Conservation (phyloP, 1,284 basidiomycete genomes). For the Cerioporus squamosus region DNA sequence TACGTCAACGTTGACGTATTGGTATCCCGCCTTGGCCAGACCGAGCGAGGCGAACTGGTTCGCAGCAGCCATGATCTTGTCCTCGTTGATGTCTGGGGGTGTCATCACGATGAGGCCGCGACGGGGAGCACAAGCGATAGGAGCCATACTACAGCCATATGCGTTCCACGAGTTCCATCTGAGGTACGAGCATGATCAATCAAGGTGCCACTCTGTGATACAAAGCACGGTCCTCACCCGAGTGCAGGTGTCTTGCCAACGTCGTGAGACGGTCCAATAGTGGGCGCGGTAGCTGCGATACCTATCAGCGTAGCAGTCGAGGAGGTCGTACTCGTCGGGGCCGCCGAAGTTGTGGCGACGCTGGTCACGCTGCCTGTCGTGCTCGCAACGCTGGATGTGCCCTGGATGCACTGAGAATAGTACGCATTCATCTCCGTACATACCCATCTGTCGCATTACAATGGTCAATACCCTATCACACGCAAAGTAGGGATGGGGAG, state of each 20-base stretch:
- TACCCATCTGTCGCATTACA: conserved; percentile 29
- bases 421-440: conserved; percentile 36
- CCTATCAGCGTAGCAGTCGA: conserved; percentile 9
- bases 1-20: conserved; percentile 61
- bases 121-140: not conserved
- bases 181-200: not conserved
- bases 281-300: conserved; percentile 31
- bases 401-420: conserved; percentile 43
- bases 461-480: too few relatives aligned
- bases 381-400: conserved; percentile 8
- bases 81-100: conserved; percentile 45
- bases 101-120: conserved; percentile 1
- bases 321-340: too few relatives aligned
- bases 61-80: conserved; percentile 51
- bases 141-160: conserved; percentile 45
- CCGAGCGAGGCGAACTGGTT: conserved; percentile 52
- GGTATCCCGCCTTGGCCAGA: conserved; percentile 52
- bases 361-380: not conserved
- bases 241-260: conserved; percentile 42
- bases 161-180: conserved; percentile 64
- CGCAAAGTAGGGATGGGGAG: not conserved
- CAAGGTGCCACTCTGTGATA: not conserved
- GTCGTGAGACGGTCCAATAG: conserved; percentile 34
- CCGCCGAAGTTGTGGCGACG: conserved; percentile 5
- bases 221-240: conserved; percentile 28